Evolutionary conservation across 345 rosid genomes (phyloP).

Genomic region (Erucastrum elatum): DNA sequence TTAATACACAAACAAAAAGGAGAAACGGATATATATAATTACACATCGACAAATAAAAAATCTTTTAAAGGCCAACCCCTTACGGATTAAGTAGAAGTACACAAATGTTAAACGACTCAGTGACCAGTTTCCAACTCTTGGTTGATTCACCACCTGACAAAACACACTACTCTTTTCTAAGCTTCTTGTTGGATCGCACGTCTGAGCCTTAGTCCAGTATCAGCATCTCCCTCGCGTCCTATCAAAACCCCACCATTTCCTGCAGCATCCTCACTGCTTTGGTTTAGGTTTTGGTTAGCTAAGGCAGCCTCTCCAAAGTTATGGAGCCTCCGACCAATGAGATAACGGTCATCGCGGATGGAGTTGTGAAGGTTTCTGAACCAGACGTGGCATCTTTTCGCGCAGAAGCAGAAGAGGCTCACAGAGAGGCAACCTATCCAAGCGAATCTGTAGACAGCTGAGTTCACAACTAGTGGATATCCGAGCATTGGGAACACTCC

Average conservation of each 20-base stretch:
- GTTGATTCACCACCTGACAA: not conserved
- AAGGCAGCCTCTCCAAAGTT: conserved; percentile 65
- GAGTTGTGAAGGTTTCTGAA: conserved; percentile 99
- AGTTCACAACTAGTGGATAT: conserved; percentile 86
- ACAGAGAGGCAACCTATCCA: conserved; percentile 94
- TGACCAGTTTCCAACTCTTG: not conserved
- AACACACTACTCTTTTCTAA: conserved; percentile 15
- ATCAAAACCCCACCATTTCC: conserved; percentile 43
- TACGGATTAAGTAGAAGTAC: conserved; percentile 15
- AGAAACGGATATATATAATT: conserved; percentile 18
- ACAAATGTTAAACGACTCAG: conserved; percentile 16
- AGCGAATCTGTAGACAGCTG: conserved; percentile 92
- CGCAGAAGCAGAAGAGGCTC: conserved; percentile 73
- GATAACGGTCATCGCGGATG: conserved; percentile 92
- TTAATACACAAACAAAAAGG: not conserved
- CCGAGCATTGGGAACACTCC: conserved; percentile 94
- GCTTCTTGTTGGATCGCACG: conserved; percentile 48
- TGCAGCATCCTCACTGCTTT: conserved; percentile 24
- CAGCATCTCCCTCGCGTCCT: conserved; percentile 49
- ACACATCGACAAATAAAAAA: conserved; percentile 30
- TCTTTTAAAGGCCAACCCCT: conserved; percentile 3
- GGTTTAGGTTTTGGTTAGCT: conserved; percentile 39
- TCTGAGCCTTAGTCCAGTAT: conserved; percentile 62
- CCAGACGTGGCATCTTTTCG: conserved; percentile 88
- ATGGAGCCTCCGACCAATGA: conserved; percentile 91